Conservation (phyloP, 495 filamentous ascomycete species). For the Penicillium robsamsonii region DNA sequence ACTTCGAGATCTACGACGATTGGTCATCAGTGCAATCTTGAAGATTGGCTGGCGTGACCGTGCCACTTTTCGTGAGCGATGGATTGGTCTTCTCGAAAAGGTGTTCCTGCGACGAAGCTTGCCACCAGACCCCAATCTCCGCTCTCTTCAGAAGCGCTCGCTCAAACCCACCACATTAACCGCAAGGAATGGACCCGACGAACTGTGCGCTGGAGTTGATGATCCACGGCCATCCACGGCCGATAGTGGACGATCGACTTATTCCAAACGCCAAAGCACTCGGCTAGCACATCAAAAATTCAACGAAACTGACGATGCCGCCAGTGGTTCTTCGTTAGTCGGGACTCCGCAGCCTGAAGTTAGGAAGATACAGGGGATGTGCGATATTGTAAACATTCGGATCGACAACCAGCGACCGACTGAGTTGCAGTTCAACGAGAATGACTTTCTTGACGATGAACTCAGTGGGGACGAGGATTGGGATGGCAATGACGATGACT, state of each 20-base stretch:
- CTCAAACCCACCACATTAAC: neutral
- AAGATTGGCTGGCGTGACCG: slow-evolving; percentile 76
- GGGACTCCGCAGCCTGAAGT: slow-evolving; percentile 13
- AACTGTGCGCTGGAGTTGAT: slow-evolving; percentile 4
- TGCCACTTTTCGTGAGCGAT: slow-evolving; percentile 67
- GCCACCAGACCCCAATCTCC: slow-evolving; percentile 47
- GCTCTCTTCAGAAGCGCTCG: slow-evolving; percentile 23
- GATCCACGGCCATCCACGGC: slow-evolving; percentile 2
- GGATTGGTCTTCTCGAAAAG: slow-evolving; percentile 60
- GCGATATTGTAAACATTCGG: slow-evolving; percentile 71
- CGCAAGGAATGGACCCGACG: neutral
- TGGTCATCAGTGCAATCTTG: slow-evolving; percentile 70
- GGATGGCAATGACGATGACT: slow-evolving; percentile 50
- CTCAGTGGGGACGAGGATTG: slow-evolving; percentile 76
- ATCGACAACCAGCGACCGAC: slow-evolving; percentile 80
- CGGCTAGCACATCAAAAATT: slow-evolving; percentile 36
- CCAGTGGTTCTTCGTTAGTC: neutral
- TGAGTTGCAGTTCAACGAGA: slow-evolving; percentile 70
- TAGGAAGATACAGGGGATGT: slow-evolving; percentile 65
- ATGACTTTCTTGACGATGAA: slow-evolving; percentile 76
- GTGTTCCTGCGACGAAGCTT: slow-evolving; percentile 60
- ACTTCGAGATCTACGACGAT: slow-evolving; percentile 60
- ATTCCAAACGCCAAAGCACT: slow-evolving; percentile 42
- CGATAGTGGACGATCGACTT: slow-evolving; percentile 20
- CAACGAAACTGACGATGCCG: slow-evolving; percentile 12